Base-by-base conservation (phyloP, 148 eudicot genomes). In the Amaranthus hypochondriacus region DNA sequence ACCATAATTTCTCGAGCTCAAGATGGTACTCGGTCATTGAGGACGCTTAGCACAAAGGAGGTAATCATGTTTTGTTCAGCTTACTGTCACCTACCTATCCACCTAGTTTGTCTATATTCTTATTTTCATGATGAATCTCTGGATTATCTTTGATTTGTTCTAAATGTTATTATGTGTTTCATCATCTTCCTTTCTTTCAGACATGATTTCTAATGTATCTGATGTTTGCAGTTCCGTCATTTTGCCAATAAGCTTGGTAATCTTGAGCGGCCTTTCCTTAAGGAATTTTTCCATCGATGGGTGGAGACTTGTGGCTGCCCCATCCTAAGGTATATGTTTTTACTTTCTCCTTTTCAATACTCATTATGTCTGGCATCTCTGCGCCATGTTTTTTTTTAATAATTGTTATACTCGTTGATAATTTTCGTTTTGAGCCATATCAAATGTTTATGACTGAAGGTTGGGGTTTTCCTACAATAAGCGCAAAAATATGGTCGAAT, bases 301-400 rank as follows among this genome's bases (percentile, higher is more conserved):
- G 92, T 95, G 75, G 97, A 86, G 81, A 86, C 92, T 69, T 92
- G 96, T 84, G 97, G 98, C 50, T 95, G 98, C 77, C 98, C 98
- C 75, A 86, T 89, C 62, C 73, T 95, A 64, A 90, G 92, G 98
- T 95, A 86, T 69, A 73, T 66, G 28, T 67, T 56, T 69, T 70
- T 74, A 48, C 46, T 43, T 11, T 75, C 28, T 13, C 52, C 46
- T 43, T 11, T 75, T n/a, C 10, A 65, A 47, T 43, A 58, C 46
- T 56, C 18, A 73, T 73, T 52, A 21, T 28, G 39, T 28, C 39
- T 28, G 39, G 39, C 39, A 28, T 72, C 53, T 47, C 49, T 73
- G 9, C 4, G 46, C 62, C 9, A 44, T 21, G 58, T 78, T 61
- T 9, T 46, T 63, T 28, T 28, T 0, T 0, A 28, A 28, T 28